Base-by-base conservation (phyloP, 345 rosid genomes). In the Leavenworthia alabamica region DNA sequence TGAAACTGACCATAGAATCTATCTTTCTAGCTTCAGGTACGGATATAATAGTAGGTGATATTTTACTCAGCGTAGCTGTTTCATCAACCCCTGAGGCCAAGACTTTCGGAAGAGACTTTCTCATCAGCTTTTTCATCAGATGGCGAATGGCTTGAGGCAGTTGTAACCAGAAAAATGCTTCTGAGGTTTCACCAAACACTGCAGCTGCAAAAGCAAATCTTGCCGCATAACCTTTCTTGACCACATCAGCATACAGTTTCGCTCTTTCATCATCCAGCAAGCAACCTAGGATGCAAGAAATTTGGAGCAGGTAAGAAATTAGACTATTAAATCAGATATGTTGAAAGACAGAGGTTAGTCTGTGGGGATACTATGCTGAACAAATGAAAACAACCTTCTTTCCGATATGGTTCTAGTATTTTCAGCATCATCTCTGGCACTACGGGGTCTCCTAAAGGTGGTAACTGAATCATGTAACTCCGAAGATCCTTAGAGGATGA, bases 171-270 rank as follows among this genome's bases (percentile, higher is more conserved):
- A 92, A 92, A 68, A 86, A 79, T 64, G 97, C 89, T 77, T 92
- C 97, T 14, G 86, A 72, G 42, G 78, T 79, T 78, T 92, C 98
- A 63, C 97, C 97, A 78, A 85, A 92, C 71, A 86, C 72, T 58
- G 97, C 91, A 72, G 98, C 96, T n/a, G 97, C 95, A 70, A 92
- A 85, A 35, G 98, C 90, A 83, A 86, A 89, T 79, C 93, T 85
- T 53, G 79, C 86, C 12, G 86, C 79, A 74, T 60, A 85, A 60
- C 98, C 96, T 81, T 83, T 89, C 50, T 78, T 79, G 60, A 86
- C 89, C 35, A 89, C 68, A 41, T 87, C 78, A 73, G 97, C 91
- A 71, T 92, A 92, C 29, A 92, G 61, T 76, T 84, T 83, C 32
- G 85, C 90, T 64, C 81, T 85, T 70, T 86, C 97, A 75, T 92